Evolutionary conservation across 2,329 filamentous ascomycete species (phyloP).

Genomic region (Venturia pyrina): DNA sequence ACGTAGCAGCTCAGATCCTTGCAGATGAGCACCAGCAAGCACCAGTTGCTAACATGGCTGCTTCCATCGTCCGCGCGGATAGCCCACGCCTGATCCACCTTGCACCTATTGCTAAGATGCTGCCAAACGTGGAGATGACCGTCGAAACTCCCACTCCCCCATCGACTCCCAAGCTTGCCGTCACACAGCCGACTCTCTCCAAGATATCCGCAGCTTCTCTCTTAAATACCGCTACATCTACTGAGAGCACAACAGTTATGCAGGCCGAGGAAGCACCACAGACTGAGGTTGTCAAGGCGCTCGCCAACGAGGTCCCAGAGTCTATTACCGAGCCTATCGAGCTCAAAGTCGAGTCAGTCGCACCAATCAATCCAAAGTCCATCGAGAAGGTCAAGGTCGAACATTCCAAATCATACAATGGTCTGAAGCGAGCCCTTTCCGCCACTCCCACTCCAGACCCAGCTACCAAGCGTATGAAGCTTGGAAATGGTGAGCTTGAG

Average conservation of each 20-base stretch:
- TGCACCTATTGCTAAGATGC: background rate
- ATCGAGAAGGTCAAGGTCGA: background rate
- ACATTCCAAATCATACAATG: background rate
- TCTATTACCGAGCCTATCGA: background rate
- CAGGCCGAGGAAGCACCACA: background rate
- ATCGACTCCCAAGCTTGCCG: background rate
- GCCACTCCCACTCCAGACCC: conserved; percentile 6
- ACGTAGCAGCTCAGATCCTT: background rate
- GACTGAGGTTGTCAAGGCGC: background rate
- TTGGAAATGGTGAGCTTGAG: background rate
- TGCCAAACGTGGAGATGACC: background rate
- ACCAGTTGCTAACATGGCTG: background rate
- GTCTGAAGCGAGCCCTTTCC: background rate
- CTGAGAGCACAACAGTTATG: background rate
- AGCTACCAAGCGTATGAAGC: background rate
- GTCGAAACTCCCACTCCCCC: background rate
- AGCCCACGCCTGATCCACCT: background rate
- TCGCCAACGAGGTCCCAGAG: background rate
- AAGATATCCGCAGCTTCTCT: background rate
- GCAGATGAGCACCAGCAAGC: background rate
- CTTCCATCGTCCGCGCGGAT: background rate
- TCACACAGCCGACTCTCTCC: background rate
- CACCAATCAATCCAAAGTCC: background rate
- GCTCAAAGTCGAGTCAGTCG: background rate
- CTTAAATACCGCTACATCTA: background rate